Conservation (phyloP, 2,329 filamentous ascomycete species). For the Ophioceras dolichostomum region DNA sequence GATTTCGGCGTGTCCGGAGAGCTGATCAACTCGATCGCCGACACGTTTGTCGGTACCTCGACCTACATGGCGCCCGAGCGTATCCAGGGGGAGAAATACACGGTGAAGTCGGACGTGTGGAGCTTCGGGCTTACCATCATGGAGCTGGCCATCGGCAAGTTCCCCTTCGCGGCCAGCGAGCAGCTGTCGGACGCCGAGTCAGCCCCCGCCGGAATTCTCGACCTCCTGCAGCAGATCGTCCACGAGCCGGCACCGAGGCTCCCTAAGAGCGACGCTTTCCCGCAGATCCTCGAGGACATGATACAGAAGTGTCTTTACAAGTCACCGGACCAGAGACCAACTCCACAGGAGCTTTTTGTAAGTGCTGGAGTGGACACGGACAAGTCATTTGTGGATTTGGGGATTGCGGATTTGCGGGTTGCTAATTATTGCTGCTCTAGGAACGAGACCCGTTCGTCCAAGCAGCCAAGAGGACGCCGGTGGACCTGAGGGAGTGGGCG, state of each 20-base stretch:
- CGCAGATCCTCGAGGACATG: conserved; percentile 88
- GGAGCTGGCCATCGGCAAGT: conserved; percentile 95
- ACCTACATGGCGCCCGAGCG: conserved; percentile 99
- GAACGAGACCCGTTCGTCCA: conserved; percentile 91
- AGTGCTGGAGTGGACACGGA: conserved; percentile 19
- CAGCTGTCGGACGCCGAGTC: conserved; percentile 61
- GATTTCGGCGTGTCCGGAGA: conserved; percentile 99
- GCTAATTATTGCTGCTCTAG: conserved; percentile 26
- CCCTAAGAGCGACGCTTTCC: conserved; percentile 96
- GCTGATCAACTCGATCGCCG: conserved; percentile 92
- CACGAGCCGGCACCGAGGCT: conserved; percentile 88
- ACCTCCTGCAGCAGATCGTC: conserved; percentile 93
- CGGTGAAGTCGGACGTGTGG: conserved; percentile 98
- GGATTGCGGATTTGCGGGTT: not conserved
- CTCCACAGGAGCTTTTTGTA: conserved; percentile 87
- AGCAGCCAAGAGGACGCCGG: conserved; percentile 90
- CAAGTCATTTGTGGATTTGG: not conserved
- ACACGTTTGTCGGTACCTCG: conserved; percentile 96
- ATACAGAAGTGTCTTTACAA: conserved; percentile 93
- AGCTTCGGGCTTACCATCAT: conserved; percentile 92
- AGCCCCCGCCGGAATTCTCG: conserved; percentile 86
- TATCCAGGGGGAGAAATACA: conserved; percentile 94
- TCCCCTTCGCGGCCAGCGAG: conserved; percentile 75
- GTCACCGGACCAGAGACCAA: conserved; percentile 76
- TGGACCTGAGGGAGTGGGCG: conserved; percentile 88